Evolutionary conservation across 495 filamentous ascomycete species (phyloP), one percentile per base, ranked within the genome.

Genomic region (Endocarpon pusillum): DNA sequence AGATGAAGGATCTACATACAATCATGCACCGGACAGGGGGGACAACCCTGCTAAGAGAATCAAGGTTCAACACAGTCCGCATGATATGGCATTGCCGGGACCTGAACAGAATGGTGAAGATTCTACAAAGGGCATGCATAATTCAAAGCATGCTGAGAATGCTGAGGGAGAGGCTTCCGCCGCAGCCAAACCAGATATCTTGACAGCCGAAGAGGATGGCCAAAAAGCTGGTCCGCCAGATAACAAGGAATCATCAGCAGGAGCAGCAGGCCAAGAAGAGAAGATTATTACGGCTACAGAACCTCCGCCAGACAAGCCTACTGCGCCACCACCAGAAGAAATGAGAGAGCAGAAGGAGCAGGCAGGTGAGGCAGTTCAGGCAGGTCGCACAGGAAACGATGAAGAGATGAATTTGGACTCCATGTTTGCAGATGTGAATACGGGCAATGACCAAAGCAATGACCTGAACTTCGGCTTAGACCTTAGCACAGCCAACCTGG

Each of bases 381-480:
- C n/a, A 43, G 7, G 38, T 44, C 11, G 47, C 9, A 35, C 39
- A 21, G 35, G 29, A 1, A 28, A 34, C 10, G 41, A 32, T 9
- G 49, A 53, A 16, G 59, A 60, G 1, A 42, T 62, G 28, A 59
- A 57, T 14, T 60, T 59, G 21, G 54, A 59, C 28, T 53, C 55
- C 0, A 43, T 54, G 20, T 48, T 61, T 9, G 48, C 55, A n/a
- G n/a, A n/a, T n/a, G n/a, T n/a, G n/a, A n/a, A n/a, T n/a, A n/a
- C n/a, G n/a, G n/a, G n/a, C n/a, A n/a, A 46, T 11, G 50, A 45
- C 8, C 30, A 46, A 1, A n/a, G n/a, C n/a, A 61, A 60, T 35
- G 55, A 57, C 4, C 56, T 67, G 20, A 52, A 65, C 27, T 52
- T 68, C 3, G 59, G 58, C 31, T 45, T 67, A 5, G 58, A 61